Evolutionary conservation across 345 rosid genomes (phyloP).

Genomic region (Gossypium herbaceum): DNA sequence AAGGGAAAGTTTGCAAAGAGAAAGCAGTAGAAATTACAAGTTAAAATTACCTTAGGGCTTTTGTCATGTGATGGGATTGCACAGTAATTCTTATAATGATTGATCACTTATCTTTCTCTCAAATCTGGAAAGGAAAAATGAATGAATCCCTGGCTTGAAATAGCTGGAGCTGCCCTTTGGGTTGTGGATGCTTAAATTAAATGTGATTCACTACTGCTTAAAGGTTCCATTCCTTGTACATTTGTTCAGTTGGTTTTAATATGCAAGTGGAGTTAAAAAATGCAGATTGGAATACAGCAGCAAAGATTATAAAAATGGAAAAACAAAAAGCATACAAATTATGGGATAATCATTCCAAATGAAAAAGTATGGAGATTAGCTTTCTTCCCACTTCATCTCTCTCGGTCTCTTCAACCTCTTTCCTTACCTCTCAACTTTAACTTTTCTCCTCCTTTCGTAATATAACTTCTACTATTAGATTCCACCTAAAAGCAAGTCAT

Average conservation of each 20-base stretch:
- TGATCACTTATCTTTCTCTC: background rate
- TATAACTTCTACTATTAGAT: constrained; percentile 20
- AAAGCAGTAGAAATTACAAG: background rate
- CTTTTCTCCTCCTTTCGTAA: constrained; percentile 35
- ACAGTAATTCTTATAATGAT: background rate
- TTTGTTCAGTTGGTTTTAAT: background rate
- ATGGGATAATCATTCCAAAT: constrained; percentile 69
- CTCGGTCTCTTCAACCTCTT: constrained; percentile 18
- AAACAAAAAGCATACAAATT: constrained; percentile 44
- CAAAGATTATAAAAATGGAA: constrained; percentile 17
- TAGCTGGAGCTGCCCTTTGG: no score
- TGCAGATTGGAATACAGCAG: background rate
- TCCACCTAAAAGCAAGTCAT: constrained; percentile 29
- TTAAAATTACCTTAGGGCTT: background rate
- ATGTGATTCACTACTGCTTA: background rate
- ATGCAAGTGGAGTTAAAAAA: background rate
- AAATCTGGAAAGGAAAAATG: background rate
- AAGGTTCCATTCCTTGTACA: background rate
- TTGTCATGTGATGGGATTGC: background rate
- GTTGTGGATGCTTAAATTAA: background rate
- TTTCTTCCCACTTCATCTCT: constrained; percentile 44
- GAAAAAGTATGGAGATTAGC: constrained; percentile 37
- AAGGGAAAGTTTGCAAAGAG: background rate
- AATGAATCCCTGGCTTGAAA: background rate
- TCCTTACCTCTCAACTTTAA: constrained; percentile 34